Percentiles rank a stretch among this genome's conserved stretches.
Evolutionary conservation across 148 eudicot species (phyloP).

Genomic region (Camellia japonica): DNA sequence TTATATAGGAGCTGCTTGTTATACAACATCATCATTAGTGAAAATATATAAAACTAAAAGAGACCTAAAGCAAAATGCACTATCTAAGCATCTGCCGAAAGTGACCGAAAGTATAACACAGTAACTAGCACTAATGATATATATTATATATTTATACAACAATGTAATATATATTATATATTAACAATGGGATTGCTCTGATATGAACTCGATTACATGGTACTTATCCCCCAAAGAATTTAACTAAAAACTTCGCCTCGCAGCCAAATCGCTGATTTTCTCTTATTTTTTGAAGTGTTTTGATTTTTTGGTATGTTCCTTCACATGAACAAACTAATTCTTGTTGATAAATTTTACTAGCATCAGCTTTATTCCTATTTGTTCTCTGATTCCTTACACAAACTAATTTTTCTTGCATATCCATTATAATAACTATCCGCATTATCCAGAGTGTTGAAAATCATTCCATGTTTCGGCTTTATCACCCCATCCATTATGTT

Average conservation of each 20-base stretch:
- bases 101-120: too few relatives aligned
- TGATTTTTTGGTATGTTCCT: background rate
- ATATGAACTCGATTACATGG: background rate
- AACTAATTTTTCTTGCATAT: background rate
- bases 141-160: too few relatives aligned
- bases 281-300: background rate
- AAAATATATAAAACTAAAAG: too few relatives aligned
- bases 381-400: background rate
- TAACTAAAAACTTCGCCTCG: background rate
- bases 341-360: background rate
- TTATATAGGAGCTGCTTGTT: too few relatives aligned
- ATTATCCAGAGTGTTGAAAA: background rate
- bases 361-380: background rate
- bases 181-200: background rate
- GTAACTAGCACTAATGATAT: too few relatives aligned
- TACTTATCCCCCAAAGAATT: background rate
- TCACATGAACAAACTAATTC: background rate
- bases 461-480: background rate
- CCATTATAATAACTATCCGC: background rate
- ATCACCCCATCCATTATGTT: background rate
- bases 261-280: background rate
- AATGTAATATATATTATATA: too few relatives aligned
- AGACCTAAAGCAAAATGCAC: too few relatives aligned
- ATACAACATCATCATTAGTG: too few relatives aligned
- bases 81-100: too few relatives aligned